Conservation (phyloP, 352 stramenopile genomes). For the Blastocystis sp. region DNA sequence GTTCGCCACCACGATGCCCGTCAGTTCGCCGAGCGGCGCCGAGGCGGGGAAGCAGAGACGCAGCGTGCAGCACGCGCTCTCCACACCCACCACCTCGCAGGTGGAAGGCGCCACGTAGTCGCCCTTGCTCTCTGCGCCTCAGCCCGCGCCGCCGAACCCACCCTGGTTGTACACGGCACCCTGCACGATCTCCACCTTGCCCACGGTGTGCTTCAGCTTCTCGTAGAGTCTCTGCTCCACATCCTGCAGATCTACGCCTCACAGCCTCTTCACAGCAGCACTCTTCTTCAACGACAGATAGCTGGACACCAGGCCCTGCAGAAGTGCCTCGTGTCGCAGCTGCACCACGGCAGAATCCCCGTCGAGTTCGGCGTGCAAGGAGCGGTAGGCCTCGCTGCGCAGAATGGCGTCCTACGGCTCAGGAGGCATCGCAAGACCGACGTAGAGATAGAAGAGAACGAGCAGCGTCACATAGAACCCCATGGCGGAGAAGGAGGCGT, state of each 20-base stretch:
- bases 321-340: background rate
- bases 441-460: constrained; percentile 11
- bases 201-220: background rate
- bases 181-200: constrained; percentile 33
- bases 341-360: background rate
- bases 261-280: background rate
- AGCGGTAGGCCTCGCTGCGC: background rate
- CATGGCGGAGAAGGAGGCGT: constrained; percentile 7
- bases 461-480: constrained; percentile 18
- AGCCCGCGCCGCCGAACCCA: background rate
- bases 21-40: constrained; percentile 11
- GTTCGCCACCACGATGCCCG: background rate
- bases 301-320: background rate
- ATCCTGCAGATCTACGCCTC: background rate
- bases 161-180: constrained; percentile 33
- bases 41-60: background rate
- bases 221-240: background rate
- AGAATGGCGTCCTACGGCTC: background rate
- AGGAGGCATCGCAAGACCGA: background rate
- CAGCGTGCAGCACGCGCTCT: background rate
- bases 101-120: background rate
- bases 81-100: background rate
- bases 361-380: background rate
- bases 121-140: background rate
- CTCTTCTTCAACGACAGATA: background rate